Base-by-base conservation (phyloP, 1,139 yeast species). In the Yamadazyma friedrichii region DNA sequence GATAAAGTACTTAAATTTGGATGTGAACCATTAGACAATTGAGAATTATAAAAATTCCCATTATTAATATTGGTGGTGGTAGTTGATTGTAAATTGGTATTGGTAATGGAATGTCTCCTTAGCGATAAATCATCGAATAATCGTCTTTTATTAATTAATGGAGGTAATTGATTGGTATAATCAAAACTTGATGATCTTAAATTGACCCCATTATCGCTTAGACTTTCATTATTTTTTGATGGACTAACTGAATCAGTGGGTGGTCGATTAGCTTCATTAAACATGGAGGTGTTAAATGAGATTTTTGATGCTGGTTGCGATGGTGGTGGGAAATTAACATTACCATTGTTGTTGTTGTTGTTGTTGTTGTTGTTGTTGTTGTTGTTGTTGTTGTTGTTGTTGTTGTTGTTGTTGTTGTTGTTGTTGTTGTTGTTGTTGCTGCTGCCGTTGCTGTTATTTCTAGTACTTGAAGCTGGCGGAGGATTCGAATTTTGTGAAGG, bases 251-350 rank as follows among this genome's bases (percentile, higher is more conserved):
- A 31, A 31, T 47, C 49, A 20, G 17, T 16, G 9, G 49, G 24
- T 13, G 46, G 35, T 11, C 34, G 16, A 29, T 33, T 30, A n/a
- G 30, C 30, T 37, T 38, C 47, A 39, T 61, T 63, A 51, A 69
- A 69, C 68, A 69, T 68, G 10, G 70, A 63, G 3, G 75, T 68
- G 41, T 68, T 69, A 53, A 68, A 68, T 17, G 71, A 55, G 24
- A 53, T 61, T 33, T 51, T 55, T 2, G 57, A 54, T 12, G 48
- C 42, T 33, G 47, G 55, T 29, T 35, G 22, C 40, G 37, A 20
- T 39, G 48, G 16, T 30, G 39, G 32, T 15, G 36, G 34, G 13
- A 30, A 15, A 16, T 26, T 26, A 40, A 9, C 24, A 42, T 30
- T 9, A 42, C 34, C 31, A 35, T 24, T 28, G 9, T 28, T 13